Conservation (phyloP, 345 rosid species). For the Leavenworthia alabamica region DNA sequence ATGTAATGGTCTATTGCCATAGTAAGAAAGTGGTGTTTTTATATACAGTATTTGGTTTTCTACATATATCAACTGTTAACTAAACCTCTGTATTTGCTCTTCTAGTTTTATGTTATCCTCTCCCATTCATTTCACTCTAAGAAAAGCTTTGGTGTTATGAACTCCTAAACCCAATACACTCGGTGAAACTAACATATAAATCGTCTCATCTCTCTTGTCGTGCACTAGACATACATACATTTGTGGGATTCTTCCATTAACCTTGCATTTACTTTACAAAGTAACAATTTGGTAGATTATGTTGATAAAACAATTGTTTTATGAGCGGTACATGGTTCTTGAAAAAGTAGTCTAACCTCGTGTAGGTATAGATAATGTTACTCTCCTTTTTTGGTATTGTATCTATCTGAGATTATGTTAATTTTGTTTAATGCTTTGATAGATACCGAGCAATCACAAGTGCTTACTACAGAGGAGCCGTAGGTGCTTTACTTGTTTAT, state of each 20-base stretch:
- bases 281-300: background rate
- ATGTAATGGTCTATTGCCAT: background rate
- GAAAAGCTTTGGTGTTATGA: background rate
- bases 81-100: background rate
- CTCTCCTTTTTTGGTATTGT: background rate
- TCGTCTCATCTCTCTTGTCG: background rate
- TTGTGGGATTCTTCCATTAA: background rate
- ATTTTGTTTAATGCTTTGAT: background rate
- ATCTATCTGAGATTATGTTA: background rate
- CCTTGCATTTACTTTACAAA: background rate
- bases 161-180: background rate
- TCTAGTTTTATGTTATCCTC: background rate
- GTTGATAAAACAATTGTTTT: background rate
- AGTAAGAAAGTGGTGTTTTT: background rate
- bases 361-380: background rate
- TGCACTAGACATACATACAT: background rate
- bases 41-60: background rate
- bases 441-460: slow-evolving; percentile 66
- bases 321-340: no score
- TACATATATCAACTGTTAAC: background rate
- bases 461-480: slow-evolving; percentile 64
- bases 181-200: background rate
- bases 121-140: background rate
- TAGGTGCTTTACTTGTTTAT: slow-evolving; percentile 55
- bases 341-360: no score